Base-by-base conservation (phyloP, 352 stramenopile genomes). In the Plasmopara viticola region DNA sequence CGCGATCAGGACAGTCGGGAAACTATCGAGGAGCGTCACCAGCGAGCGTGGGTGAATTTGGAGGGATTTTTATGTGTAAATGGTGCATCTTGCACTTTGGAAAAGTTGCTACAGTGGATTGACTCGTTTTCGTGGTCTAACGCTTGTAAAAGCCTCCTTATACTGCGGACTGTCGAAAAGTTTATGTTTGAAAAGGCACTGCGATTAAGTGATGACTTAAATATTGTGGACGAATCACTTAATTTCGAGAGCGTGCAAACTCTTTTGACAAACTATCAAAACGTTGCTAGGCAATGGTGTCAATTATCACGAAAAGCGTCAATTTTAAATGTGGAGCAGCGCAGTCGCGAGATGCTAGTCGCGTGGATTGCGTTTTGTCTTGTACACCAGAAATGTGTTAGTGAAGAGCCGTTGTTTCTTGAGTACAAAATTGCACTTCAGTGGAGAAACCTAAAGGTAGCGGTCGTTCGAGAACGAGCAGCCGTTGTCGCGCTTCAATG, bases 361-460 rank as follows among this genome's bases (percentile, higher is more conserved):
- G 51, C 65, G 13, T 82, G 74, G 68, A 60, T 68, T 38, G 56
- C 66, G 0, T 82, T 76, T 52, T 76, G 68, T 29, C 44, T 82
- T 0, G 64, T 53, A 10, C 73, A 84, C 48, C 60, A 67, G 20
- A 34, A 31, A 44, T 69, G 58, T 17, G 47, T 50, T 0, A 2
- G 17, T 0, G 38, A 56, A 40, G 48, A 60, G 1, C 40, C 31
- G 14, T 9, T 69, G 15, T 51, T 70, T 2, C 28, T 30, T 0
- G n/a, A 68, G n/a, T 84, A 74, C 34, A 63, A 68, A 5, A 76
- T 78, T n/a, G 58, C 70, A 7, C 47, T 84, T 0, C 12, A 65
- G 2, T 84, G 69, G 68, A 15, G 46, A 17, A 39, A 74, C 14
- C 56, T 84, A 0, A 58, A 69, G n/a, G 42, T 70, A 5, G 54